These are phyloP conservation scores for Phytophthora sansomeana DNA, from an alignment of 352 stramenopile species.

Conservation along the genomic window DNA sequence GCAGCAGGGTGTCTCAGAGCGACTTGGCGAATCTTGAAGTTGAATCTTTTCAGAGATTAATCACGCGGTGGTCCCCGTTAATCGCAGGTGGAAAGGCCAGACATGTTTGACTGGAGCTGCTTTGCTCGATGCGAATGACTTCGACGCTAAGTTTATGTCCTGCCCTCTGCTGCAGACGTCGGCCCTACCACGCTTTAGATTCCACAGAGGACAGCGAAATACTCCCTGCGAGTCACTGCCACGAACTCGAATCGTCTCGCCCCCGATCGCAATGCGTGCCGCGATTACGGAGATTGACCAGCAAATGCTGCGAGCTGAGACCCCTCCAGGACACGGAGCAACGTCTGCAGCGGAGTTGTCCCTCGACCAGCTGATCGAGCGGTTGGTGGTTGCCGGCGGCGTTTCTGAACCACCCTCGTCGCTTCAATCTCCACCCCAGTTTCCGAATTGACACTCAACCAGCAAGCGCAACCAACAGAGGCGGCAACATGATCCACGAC, in stretches of 20 bases:
- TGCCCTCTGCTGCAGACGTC: background rate
- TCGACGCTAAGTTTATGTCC: no score
- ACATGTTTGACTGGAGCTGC: background rate
- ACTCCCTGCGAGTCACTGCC: background rate
- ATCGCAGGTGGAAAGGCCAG: background rate
- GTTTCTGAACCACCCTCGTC: background rate
- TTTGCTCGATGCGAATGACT: background rate
- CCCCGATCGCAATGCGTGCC: background rate
- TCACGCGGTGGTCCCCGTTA: background rate
- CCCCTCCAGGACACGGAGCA: background rate
- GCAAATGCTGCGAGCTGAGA: background rate
- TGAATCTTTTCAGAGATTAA: constrained; percentile 13
- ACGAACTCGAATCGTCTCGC: background rate
- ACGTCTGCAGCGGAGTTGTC: background rate
- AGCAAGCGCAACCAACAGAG: background rate
- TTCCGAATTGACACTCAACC: constrained; percentile 17
- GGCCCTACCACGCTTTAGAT: constrained; percentile 1
- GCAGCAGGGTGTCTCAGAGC: background rate
- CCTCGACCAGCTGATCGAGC: background rate
- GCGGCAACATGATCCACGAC: constrained; percentile 18
- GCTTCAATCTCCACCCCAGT: constrained; percentile 21
- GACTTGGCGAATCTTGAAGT: constrained; percentile 14
- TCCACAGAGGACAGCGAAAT: constrained; percentile 4
- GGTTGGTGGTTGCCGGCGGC: background rate
- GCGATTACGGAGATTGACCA: background rate